These are phyloP conservation scores for Verticillium albo-atrum DNA, from an alignment of 2,329 filamentous ascomycete genomes.

Conservation along the genomic window DNA sequence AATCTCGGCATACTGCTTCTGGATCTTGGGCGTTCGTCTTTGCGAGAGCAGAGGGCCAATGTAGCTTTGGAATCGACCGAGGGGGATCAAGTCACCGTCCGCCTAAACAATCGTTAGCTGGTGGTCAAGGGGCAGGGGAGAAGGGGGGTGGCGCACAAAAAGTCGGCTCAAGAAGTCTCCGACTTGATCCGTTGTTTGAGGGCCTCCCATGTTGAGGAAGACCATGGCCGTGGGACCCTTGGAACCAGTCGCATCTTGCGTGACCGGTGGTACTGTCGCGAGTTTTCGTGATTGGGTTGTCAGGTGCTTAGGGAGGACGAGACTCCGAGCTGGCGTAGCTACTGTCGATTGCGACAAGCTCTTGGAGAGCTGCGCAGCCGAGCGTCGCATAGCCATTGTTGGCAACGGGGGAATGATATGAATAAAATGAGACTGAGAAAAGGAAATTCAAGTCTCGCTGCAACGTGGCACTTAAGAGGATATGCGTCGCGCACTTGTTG, in stretches of 20 bases:
- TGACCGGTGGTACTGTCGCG: constrained; percentile 72
- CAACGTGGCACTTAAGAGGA: background rate
- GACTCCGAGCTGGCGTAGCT: constrained; percentile 11
- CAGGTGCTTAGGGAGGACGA: constrained; percentile 21
- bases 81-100: constrained; percentile 91
- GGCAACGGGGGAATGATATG: background rate
- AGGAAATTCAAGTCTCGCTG: background rate
- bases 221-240: constrained; percentile 95
- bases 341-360: constrained; percentile 14
- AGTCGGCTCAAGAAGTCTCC: constrained; percentile 83
- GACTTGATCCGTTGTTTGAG: constrained; percentile 83
- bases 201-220: constrained; percentile 98
- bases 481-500: background rate
- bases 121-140: constrained; percentile 3
- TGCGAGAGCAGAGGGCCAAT: constrained; percentile 82
- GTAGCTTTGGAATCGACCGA: constrained; percentile 86
- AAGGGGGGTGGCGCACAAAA: constrained; percentile 60
- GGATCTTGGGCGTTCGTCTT: constrained; percentile 89
- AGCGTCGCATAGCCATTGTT: constrained; percentile 35
- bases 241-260: constrained; percentile 65
- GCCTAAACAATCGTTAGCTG: constrained; percentile 47
- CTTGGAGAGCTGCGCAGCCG: constrained; percentile 30
- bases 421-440: background rate
- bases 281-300: constrained; percentile 39
- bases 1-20: constrained; percentile 92